Percentiles rank a stretch among this genome's conserved stretches.
Evolutionary conservation across 139 green algal genomes (phyloP).

Genomic region (Zygnema cylindricum): DNA sequence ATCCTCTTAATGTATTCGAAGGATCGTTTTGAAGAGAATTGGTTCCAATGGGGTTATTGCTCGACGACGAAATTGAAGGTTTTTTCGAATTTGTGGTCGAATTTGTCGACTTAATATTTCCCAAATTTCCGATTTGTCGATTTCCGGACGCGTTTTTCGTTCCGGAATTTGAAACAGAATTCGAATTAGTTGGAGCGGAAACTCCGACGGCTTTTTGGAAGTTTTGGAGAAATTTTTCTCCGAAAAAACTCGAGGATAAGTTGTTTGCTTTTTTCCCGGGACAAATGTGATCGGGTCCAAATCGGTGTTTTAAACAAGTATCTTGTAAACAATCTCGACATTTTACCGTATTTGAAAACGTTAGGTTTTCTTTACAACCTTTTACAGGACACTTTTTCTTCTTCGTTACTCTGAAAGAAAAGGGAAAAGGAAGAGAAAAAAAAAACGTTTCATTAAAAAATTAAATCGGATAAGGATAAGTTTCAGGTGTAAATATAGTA

Average conservation of each 20-base stretch:
- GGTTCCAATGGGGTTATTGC: too few relatives aligned
- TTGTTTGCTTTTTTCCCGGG: not conserved
- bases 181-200: not conserved
- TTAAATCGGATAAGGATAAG: not conserved
- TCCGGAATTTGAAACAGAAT: too few relatives aligned
- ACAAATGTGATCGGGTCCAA: slow-evolving; percentile 52
- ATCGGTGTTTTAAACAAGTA: slow-evolving; percentile 56
- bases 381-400: slow-evolving; percentile 51
- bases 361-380: slow-evolving; percentile 55
- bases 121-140: too few relatives aligned
- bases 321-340: slow-evolving; percentile 47
- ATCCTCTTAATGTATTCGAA: not conserved
- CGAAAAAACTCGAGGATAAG: not conserved
- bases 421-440: slow-evolving; percentile 20
- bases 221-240: not conserved
- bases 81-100: too few relatives aligned
- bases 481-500: not conserved
- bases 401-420: slow-evolving; percentile 25
- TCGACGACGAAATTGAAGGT: too few relatives aligned
- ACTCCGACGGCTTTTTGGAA: not conserved
- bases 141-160: too few relatives aligned
- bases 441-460: not conserved
- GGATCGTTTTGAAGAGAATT: too few relatives aligned
- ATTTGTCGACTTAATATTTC: too few relatives aligned
- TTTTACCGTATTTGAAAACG: slow-evolving; percentile 56